Percentiles rank a stretch among this genome's conserved stretches.
Evolutionary conservation across 192 early-diverging fungal genomes (phyloP).

Genomic region (Entophlyctis helioformis): DNA sequence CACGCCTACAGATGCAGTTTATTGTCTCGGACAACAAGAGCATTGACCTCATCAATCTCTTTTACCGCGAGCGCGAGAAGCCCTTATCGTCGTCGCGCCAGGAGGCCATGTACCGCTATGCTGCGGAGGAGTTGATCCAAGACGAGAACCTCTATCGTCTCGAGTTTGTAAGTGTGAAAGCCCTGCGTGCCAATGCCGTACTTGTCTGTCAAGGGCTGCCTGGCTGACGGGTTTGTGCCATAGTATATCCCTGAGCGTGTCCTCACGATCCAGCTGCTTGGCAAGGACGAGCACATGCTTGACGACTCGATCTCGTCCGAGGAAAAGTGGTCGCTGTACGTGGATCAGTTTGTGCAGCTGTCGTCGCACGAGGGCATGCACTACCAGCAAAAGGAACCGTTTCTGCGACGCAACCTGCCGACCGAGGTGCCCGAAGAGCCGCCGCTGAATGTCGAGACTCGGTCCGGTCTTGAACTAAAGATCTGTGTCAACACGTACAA

Average conservation of each 20-base stretch:
- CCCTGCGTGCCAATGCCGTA: too few relatives aligned
- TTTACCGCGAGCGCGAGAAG: conserved; percentile 32
- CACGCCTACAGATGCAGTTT: conserved; percentile 42
- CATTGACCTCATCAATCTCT: conserved; percentile 33
- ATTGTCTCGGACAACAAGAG: conserved; percentile 58
- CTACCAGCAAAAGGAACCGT: conserved; percentile 53
- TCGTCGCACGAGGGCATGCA: conserved; percentile 70
- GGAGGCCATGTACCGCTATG: conserved; percentile 38
- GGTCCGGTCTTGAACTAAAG: conserved; percentile 84
- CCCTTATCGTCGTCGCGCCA: too few relatives aligned
- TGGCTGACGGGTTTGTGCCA: too few relatives aligned
- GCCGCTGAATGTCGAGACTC: conserved; percentile 46
- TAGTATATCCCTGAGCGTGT: conserved; percentile 38
- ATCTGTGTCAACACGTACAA: conserved; percentile 96
- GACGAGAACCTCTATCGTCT: conserved; percentile 74
- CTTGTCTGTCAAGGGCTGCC: too few relatives aligned
- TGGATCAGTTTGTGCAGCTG: conserved; percentile 87
- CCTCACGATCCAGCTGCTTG: conserved; percentile 79
- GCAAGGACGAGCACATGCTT: conserved; percentile 76
- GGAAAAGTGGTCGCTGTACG: conserved; percentile 91
- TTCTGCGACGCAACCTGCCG: conserved; percentile 56
- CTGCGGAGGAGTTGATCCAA: conserved; percentile 24
- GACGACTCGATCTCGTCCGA: conserved; percentile 73
- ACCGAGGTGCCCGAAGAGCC: conserved; percentile 24
- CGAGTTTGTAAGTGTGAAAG: conserved; percentile 61